Conservation (phyloP, 2,329 filamentous ascomycete species). For the Xylaria multiplex region DNA sequence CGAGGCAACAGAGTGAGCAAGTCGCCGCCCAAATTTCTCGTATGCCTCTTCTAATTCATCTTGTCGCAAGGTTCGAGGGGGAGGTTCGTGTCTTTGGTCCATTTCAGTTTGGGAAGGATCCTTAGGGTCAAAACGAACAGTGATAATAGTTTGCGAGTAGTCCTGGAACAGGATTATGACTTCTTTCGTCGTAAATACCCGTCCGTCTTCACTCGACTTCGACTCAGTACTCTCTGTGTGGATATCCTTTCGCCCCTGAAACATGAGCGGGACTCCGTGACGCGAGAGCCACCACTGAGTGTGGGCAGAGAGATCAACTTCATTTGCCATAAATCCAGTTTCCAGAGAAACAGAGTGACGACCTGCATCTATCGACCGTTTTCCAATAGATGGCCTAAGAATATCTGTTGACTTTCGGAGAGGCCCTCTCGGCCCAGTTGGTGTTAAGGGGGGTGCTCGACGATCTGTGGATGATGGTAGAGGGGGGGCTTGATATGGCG, state of each 20-base stretch:
- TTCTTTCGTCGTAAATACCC: constrained; percentile 78
- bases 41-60: constrained; percentile 93
- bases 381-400: constrained; percentile 59
- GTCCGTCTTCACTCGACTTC: constrained; percentile 73
- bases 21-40: constrained; percentile 79
- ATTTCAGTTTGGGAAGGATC: constrained; percentile 78
- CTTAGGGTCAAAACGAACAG: constrained; percentile 78
- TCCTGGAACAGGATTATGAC: constrained; percentile 92
- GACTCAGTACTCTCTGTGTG: constrained; percentile 85
- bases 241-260: constrained; percentile 86
- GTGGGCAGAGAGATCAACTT: constrained; percentile 79
- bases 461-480: constrained; percentile 59
- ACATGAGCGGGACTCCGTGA: constrained; percentile 79
- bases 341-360: constrained; percentile 79
- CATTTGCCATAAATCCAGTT: constrained; percentile 85
- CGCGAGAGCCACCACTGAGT: constrained; percentile 90
- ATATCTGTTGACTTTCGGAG: constrained; percentile 73
- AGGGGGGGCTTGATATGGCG: constrained; percentile 57
- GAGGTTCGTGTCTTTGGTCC: constrained; percentile 87
- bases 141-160: constrained; percentile 94
- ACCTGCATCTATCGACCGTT: constrained; percentile 77
- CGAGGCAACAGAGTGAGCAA: constrained; percentile 73
- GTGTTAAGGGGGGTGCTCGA: constrained; percentile 56
- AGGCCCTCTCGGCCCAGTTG: constrained; percentile 52
- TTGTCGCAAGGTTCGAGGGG: constrained; percentile 83